Evolutionary conservation across 176 grass and related monocot genomes (phyloP), one percentile per base, ranked within the genome.

Genomic region (Phragmites australis): DNA sequence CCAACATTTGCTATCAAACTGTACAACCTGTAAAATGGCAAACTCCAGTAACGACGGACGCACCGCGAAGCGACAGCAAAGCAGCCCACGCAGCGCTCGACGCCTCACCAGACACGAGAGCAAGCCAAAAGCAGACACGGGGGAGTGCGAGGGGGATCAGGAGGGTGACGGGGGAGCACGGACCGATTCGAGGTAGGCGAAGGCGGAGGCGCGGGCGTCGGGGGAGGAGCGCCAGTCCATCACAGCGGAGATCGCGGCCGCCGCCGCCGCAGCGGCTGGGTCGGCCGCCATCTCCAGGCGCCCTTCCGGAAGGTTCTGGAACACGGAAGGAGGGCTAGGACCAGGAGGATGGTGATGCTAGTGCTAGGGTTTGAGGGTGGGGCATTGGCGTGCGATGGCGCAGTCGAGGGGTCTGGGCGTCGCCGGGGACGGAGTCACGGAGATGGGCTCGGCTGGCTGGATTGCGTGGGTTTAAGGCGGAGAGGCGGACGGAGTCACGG

Each of bases 141-240:
- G 46, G 25, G 42, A 26, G 21, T 8, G n/a, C 37, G 26, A n/a
- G 42, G 50, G 65, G 31, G 23, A 59, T 32, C 41, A 73, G 11
- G 63, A 66, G 14, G 9, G 1, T 41, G 78, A 56, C 14, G 19
- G 59, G 52, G 76, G 34, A 32, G 59, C 80, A 89, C 87, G 57
- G 25, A 97, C 94, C 68, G 92, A 94, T 86, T 97, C 95, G 74
- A 98, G 84, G 72, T 93, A 98, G 30, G 86, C 84, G 65, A 98
- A 89, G 53, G 96, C 96, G 19, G 92, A 86, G 41, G 83, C 75
- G 39, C 96, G 92, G 30, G 90, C 81, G 57, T 91, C 95, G 14
- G 88, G 92, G 11, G 90, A 70, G 12, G 92, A 98, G 65, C 88
- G 81, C 96, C 92, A 94, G 90, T 98, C 96, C 78, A 98, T 80